Base-by-base conservation (phyloP, 2,329 filamentous ascomycete genomes). In the Myriosclerotinia duriaeana region DNA sequence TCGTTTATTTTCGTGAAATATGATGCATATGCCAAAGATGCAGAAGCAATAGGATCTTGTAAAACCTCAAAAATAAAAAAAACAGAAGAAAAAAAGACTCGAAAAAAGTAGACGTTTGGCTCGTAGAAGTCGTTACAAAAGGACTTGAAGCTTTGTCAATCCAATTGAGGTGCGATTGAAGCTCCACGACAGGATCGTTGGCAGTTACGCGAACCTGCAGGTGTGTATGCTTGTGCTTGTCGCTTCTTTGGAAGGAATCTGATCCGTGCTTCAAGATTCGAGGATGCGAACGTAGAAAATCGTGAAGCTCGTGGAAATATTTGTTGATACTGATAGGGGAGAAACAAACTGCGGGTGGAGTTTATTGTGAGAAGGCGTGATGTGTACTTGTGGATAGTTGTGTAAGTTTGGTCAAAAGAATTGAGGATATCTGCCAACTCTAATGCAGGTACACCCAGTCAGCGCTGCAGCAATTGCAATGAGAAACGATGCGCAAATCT, bases 41-140 rank as follows among this genome's bases (percentile, higher is more conserved):
- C 55, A 30, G 55, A 53, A 61, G 55, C 69, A 70, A 42, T 71
- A 73, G 62, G 70, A 71, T 66, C 69, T 73, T 70, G 71, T 74
- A 71, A 72, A 74, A 70, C 66, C 68, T 68, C 67, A 71, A 67
- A 70, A n/a, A n/a, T n/a, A n/a, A n/a, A n/a, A 72, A 68, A 70
- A 67, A 71, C 67, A n/a, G n/a, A 20, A 46, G 5, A 8, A 46
- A 50, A 60, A 72, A 68, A 70, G 69, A 71, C 68, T 74, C 68
- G 69, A 70, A 69, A 74, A 74, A 69, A 72, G 65, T 72, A 71
- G 74, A 78, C 78, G 77, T 80, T 75, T 77, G 75, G 74, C 73
- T 79, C 78, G 78, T 80, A 75, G 77, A 77, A 77, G 75, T 80
- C 78, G 77, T 80, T 76, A 79, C 75, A 72, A 62, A 62, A 69